phyloP scores from a whole-genome alignment of 1,284 basidiomycete species.

The Malassezia obtusa region DNA sequence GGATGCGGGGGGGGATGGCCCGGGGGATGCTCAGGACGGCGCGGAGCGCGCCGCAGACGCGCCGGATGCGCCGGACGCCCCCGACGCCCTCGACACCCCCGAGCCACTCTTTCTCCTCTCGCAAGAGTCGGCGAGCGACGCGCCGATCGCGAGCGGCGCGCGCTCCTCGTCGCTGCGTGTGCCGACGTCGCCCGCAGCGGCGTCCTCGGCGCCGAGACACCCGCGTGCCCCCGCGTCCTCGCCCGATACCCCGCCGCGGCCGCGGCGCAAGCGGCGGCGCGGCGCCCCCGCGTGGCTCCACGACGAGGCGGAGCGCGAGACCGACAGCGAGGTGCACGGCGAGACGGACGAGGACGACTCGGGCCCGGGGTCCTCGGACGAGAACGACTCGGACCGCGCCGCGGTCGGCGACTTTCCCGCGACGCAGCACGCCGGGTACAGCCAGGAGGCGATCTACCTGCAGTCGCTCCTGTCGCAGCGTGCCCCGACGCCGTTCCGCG shows the following conservation, averaged over 20 bases:
- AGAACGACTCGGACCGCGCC: conserved; percentile 58
- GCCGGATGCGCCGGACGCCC: no score
- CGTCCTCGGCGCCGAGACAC: neutral
- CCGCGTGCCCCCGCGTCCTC: neutral
- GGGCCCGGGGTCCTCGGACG: conserved; percentile 49
- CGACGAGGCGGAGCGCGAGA: conserved; percentile 64
- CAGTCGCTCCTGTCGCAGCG: conserved; percentile 36
- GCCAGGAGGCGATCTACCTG: conserved; percentile 39
- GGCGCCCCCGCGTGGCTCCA: conserved; percentile 45
- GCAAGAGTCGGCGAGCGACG: neutral
- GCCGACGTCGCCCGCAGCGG: neutral
- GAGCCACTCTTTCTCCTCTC: neutral
- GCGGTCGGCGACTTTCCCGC: conserved; percentile 56
- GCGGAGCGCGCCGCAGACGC: neutral
- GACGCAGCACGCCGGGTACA: conserved; percentile 63
- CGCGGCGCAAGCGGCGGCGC: neutral
- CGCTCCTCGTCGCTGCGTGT: conserved; percentile 6
- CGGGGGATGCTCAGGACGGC: no score
- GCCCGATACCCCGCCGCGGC: neutral
- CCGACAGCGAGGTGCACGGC: conserved; percentile 59
- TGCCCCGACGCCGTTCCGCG: conserved; percentile 29
- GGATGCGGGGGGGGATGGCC: no score
- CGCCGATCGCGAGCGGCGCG: neutral
- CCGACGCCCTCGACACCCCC: neutral
- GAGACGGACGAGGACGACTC: conserved; percentile 53